phyloP scores from a whole-genome alignment of 2,329 filamentous ascomycete genomes.

The Alternaria viburni region DNA sequence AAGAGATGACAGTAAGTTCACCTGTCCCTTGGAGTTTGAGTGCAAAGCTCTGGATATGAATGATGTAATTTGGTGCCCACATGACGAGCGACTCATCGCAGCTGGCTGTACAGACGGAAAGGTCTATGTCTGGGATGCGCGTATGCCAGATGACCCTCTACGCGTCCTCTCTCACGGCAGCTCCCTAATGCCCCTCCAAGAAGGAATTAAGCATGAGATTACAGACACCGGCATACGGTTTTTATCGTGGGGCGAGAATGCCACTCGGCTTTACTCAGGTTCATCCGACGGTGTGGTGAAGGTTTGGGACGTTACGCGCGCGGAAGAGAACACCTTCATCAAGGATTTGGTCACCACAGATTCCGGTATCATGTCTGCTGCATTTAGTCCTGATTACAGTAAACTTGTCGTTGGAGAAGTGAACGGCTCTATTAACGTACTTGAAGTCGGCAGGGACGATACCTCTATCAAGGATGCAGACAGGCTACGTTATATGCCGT shows the following conservation, averaged over 20 bases:
- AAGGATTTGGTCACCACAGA: constrained; percentile 57
- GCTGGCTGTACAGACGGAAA: constrained; percentile 66
- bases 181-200: constrained; percentile 57
- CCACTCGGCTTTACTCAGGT: constrained; percentile 63
- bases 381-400: constrained; percentile 62
- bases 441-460: constrained; percentile 52
- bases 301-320: constrained; percentile 63
- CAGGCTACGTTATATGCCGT: constrained; percentile 37
- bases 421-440: constrained; percentile 60
- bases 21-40: constrained; percentile 54
- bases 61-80: constrained; percentile 61
- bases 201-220: constrained; percentile 53
- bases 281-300: constrained; percentile 67
- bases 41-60: constrained; percentile 68
- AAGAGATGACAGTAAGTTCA: constrained; percentile 32
- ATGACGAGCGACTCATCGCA: constrained; percentile 59
- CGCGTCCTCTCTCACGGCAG: constrained; percentile 59
- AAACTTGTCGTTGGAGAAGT: constrained; percentile 65
- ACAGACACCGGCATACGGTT: constrained; percentile 65
- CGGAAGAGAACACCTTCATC: constrained; percentile 58
- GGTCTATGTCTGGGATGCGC: constrained; percentile 67
- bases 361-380: constrained; percentile 64
- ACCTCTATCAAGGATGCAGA: constrained; percentile 35
- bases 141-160: constrained; percentile 54
- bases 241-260: constrained; percentile 62